phyloP scores from a whole-genome alignment of 2,329 filamentous ascomycete genomes.

The Clonostachys chloroleuca region DNA sequence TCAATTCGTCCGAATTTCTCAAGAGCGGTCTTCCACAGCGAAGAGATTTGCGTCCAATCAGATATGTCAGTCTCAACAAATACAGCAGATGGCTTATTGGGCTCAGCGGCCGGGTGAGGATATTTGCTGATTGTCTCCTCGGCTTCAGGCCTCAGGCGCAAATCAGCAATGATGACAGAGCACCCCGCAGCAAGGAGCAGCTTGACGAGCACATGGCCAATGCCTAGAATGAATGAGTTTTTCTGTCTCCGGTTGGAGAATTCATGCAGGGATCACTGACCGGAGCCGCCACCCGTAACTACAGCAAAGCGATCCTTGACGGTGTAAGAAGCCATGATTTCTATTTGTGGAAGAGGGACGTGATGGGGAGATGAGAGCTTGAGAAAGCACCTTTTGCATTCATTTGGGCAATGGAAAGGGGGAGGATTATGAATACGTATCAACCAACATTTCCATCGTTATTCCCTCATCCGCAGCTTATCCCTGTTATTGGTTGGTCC shows the following conservation, averaged over 20 bases:
- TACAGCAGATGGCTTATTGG: background rate
- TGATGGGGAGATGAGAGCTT: background rate
- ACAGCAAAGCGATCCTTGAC: constrained; percentile 7
- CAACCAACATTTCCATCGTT: no score
- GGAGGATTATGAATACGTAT: no score
- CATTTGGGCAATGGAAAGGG: background rate
- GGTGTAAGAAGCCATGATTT: constrained; percentile 4
- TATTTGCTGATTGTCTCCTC: constrained; percentile 2
- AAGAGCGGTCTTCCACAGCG: constrained; percentile 25
- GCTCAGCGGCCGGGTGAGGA: constrained; percentile 1
- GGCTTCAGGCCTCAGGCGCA: constrained; percentile 13
- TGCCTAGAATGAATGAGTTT: constrained; percentile 7
- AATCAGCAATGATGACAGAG: constrained; percentile 16
- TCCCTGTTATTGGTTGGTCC: no score
- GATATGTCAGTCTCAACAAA: constrained; percentile 17
- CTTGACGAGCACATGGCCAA: constrained; percentile 10
- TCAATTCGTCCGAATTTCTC: constrained; percentile 48
- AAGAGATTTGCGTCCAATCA: constrained; percentile 14
- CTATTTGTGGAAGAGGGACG: background rate
- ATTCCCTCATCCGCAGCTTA: no score
- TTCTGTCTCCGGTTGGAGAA: no score
- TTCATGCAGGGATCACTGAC: background rate
- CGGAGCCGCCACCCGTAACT: constrained; percentile 6
- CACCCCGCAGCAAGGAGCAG: constrained; percentile 13
- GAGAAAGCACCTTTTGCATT: background rate